Evolutionary conservation across 1,139 yeast genomes (phyloP), one percentile per base, ranked within the genome.

Genomic region (Candida dubliniensis): DNA sequence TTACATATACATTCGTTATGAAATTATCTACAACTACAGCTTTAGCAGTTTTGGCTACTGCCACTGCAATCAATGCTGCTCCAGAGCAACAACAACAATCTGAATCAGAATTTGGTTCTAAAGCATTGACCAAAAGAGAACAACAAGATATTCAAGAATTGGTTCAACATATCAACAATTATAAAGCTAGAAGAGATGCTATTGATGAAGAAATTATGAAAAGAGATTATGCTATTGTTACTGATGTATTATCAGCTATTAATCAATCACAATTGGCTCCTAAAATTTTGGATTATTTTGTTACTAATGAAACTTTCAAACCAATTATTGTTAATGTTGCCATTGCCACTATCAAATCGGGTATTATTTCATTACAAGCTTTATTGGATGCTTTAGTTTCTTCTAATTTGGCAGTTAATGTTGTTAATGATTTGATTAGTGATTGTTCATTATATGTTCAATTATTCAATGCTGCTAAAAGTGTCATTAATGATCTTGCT

Each of bases 401-500:
- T 48, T 68, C 75, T 23, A 66, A 66, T 41, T 67, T 73, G 52
- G 61, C 71, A 34, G 64, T 61, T 14, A 60, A 61, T 18, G 73
- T 70, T 26, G 53, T 70, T 35, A 63, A 68, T 47, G 71, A 70
- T 40, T 66, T 72, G 47, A 69, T 73, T 50, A 55, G 67, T 43
- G 75, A 72, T 55, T 73, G 78, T 63, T 47, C 60, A 13, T 66
- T 72, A 42, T 73, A 72, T 51, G 74, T 61, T 30, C 55, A 62
- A 13, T 60, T 72, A 43, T 66, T 70, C 57, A 61, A 63, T 50
- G 50, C 63, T 48, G 76, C 73, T 33, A 62, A 59, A 51, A 47
- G 49, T 13, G 47, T 61, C 25, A 64, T 72, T 41, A 37, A 55
- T 38, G 56, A 60, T 48, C 64, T 71, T 52, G 63, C 64, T 35